phyloP scores from a whole-genome alignment of 768 basidiomycete genomes.

The Podaxis sp. region DNA sequence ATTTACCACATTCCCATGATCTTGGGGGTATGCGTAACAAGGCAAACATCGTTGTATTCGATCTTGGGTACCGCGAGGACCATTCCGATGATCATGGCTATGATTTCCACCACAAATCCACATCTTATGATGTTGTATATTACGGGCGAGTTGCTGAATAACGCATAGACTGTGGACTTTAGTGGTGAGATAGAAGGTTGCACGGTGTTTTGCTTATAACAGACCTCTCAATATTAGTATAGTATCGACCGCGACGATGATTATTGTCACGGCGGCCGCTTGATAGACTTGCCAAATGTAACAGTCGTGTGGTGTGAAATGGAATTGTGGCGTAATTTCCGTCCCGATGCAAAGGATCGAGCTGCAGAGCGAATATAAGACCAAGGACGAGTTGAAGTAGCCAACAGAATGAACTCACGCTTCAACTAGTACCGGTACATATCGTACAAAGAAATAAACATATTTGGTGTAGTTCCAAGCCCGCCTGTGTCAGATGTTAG shows the following conservation, averaged over 20 bases:
- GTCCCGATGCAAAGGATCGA: constrained; percentile 34
- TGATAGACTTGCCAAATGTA: constrained; percentile 46
- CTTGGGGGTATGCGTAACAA: constrained; percentile 25
- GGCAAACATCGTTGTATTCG: constrained; percentile 32
- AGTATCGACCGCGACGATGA: constrained; percentile 33
- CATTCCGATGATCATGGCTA: constrained; percentile 29
- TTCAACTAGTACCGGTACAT: constrained; percentile 34
- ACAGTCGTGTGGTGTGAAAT: constrained; percentile 38
- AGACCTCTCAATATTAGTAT: constrained; percentile 39
- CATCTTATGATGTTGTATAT: constrained; percentile 1
- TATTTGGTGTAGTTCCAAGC: constrained; percentile 34
- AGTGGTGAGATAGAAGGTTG: background rate
- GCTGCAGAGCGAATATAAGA: constrained; percentile 17
- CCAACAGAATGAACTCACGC: constrained; percentile 24
- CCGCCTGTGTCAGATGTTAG: constrained; percentile 10
- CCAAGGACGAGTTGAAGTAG: background rate
- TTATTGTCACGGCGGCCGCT: constrained; percentile 28
- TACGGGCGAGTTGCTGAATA: constrained; percentile 24
- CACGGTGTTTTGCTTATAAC: background rate
- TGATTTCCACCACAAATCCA: constrained; percentile 27
- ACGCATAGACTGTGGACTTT: constrained; percentile 31
- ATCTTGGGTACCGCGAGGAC: constrained; percentile 29
- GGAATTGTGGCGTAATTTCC: constrained; percentile 31
- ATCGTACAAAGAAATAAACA: constrained; percentile 36
- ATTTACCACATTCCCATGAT: constrained; percentile 32